Evolutionary conservation across 208 protist species (phyloP).

Genomic region (Crithidia bombi): DNA sequence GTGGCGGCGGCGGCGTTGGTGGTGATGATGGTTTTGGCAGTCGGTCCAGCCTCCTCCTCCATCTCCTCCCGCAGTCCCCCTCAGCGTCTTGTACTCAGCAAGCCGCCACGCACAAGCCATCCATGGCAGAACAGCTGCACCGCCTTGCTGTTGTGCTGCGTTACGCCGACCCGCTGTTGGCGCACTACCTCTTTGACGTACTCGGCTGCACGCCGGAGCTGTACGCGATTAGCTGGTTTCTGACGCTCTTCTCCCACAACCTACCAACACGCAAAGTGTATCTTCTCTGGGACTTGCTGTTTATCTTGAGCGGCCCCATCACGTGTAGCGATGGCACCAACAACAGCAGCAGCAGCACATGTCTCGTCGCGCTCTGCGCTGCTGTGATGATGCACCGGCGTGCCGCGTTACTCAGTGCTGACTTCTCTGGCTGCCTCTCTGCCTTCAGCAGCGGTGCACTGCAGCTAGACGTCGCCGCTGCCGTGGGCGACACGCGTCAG

Average conservation of each 20-base stretch:
- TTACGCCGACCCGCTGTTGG: slow-evolving; percentile 93
- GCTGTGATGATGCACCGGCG: slow-evolving; percentile 55
- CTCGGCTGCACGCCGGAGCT: slow-evolving; percentile 89
- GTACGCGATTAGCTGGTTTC: slow-evolving; percentile 96
- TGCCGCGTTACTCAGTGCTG: slow-evolving; percentile 40
- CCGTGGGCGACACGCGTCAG: slow-evolving; percentile 44
- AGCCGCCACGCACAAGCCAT: slow-evolving; percentile 32
- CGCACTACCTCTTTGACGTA: slow-evolving; percentile 77
- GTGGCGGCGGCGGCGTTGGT: slow-evolving; percentile 41
- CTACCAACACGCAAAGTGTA: slow-evolving; percentile 91
- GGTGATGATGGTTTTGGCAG: slow-evolving; percentile 4
- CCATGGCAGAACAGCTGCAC: slow-evolving; percentile 79
- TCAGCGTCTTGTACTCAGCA: not conserved
- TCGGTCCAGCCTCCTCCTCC: slow-evolving; percentile 10
- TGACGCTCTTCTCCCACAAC: slow-evolving; percentile 91
- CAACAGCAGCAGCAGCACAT: slow-evolving; percentile 12
- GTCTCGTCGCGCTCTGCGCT: slow-evolving; percentile 40
- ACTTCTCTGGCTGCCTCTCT: slow-evolving; percentile 56
- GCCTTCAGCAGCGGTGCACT: slow-evolving; percentile 42
- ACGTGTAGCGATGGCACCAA: not conserved
- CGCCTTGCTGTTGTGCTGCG: slow-evolving; percentile 62
- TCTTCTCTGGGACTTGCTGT: slow-evolving; percentile 92
- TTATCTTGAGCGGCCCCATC: slow-evolving; percentile 38
- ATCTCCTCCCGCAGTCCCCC: not conserved
- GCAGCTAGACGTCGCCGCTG: slow-evolving; percentile 34